phyloP scores from a whole-genome alignment of 2,329 filamentous ascomycete species.

The Colletotrichum australisinense region DNA sequence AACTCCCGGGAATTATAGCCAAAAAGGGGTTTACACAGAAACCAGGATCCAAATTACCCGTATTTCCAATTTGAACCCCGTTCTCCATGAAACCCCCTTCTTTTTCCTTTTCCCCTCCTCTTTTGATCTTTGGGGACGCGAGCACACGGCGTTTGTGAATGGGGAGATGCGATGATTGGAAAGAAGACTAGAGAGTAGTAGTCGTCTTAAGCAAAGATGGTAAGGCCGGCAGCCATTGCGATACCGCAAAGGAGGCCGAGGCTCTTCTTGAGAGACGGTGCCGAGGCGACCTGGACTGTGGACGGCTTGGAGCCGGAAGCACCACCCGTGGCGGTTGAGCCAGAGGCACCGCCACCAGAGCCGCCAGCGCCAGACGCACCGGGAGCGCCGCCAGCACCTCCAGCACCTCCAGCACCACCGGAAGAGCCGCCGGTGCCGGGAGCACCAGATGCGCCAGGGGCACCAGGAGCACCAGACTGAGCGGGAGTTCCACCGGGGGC shows the following conservation, averaged over 20 bases:
- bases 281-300: conserved; percentile 25
- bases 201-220: conserved; percentile 10
- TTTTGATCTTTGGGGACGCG: background rate
- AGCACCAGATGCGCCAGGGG: background rate
- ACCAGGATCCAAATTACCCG: background rate
- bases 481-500: background rate
- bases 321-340: background rate
- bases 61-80: background rate
- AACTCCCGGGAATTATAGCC: background rate
- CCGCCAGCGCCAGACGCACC: background rate
- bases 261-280: conserved; percentile 42
- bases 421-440: background rate
- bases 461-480: background rate
- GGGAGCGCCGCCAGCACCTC: background rate
- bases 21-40: no score
- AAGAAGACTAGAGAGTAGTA: background rate
- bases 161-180: background rate
- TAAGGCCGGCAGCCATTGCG: conserved; percentile 40
- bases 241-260: conserved; percentile 42
- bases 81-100: no score
- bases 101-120: background rate
- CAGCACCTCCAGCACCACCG: background rate
- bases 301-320: conserved; percentile 3
- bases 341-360: background rate
- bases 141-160: background rate